A percentile compares a stretch with the other conserved stretches of the same genome.
phyloP scores from a whole-genome alignment of 176 grass and related monocot species.

The Lolium rigidum region DNA sequence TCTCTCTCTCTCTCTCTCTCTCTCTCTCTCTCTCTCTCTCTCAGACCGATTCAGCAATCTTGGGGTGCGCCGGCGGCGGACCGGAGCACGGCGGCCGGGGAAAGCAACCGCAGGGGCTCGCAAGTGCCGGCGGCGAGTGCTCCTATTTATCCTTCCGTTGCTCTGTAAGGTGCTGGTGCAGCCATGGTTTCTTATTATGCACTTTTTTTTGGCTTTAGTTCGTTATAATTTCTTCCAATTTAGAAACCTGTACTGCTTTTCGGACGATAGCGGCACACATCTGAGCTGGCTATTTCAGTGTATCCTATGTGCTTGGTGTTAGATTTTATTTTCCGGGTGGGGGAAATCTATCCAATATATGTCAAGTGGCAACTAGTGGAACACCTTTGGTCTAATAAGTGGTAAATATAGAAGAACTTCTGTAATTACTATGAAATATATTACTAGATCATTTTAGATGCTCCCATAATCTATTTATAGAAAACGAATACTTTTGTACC shows the following conservation, averaged over 20 bases:
- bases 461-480: neutral
- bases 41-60: conserved; percentile 10
- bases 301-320: neutral
- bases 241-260: conserved; percentile 15
- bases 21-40: conserved; percentile 31
- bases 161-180: neutral
- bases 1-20: conserved; percentile 19
- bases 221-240: neutral
- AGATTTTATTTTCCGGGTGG: neutral
- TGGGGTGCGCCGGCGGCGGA: conserved; percentile 16
- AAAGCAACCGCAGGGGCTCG: conserved; percentile 14
- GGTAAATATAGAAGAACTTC: neutral
- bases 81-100: conserved; percentile 3
- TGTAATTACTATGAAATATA: neutral
- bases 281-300: neutral
- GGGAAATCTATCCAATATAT: neutral
- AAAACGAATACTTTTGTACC: neutral
- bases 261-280: neutral
- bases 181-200: neutral
- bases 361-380: neutral
- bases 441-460: conserved; percentile 2
- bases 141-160: neutral
- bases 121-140: conserved; percentile 37
- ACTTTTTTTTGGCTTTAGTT: neutral
- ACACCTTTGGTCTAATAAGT: neutral